Evolutionary conservation across 345 rosid genomes (phyloP), one percentile per base, ranked within the genome.

Genomic region (Pseudoturritis turrita): DNA sequence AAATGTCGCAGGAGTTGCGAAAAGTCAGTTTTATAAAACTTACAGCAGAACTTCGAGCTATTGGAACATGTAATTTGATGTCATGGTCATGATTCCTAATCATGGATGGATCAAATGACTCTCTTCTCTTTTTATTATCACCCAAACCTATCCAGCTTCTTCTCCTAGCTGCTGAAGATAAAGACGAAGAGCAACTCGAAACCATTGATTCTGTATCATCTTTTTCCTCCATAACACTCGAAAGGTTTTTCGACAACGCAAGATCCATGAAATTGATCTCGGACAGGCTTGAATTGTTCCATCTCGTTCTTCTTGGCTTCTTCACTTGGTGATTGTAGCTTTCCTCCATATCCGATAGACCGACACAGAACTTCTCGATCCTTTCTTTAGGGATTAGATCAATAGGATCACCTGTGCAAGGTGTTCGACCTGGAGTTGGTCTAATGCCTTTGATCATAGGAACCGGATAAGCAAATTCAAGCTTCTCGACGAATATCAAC

Each of bases 401-500:
- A 37, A 72, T 70, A 14, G 86, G 86, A 23, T 78, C 73, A 33
- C 87, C 85, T 3, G 5, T 47, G 23, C 86, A 84, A 6, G 76
- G 81, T 53, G 79, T 76, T 58, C 91, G 81, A 7, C 91, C 91
- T 4, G 81, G 86, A 69, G 83, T 77, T 31, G 92, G 86, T 77
- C 73, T 84, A 45, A 88, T 68, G 40, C 90, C 88, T 77, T 80
- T 81, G 22, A 88, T 83, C 80, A 78, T 37, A 1, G 92, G 96
- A 58, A 87, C 86, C 4, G 96, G 97, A 81, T 86, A 82, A 1
- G 87, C 80, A 2, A 86, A 77, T 66, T 87, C 93, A 51, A 91
- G 74, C 67, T 71, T 81, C 46, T 81, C 83, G 0, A 85, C 87
- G 17, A 84, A 82, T 25, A 89, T 70, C 26, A 81, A 68, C 52